Evolutionary conservation across 805 yeast genomes (phyloP), one percentile per base, ranked within the genome.

Genomic region (Tetrapisispora arboricola): DNA sequence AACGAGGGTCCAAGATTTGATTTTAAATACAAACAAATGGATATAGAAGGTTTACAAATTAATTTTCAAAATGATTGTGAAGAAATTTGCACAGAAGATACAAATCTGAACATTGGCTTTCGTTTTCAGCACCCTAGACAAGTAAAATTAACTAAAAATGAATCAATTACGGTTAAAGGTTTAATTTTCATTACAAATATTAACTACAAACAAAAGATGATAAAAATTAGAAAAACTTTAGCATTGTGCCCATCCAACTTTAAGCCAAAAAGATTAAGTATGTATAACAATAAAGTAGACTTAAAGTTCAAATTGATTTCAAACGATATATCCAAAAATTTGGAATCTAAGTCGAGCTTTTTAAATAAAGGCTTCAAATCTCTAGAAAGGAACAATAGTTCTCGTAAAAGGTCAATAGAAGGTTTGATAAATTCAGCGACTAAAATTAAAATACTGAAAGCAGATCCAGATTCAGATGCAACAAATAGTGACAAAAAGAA

Each of bases 31-130:
- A 42, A 44, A 25, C 44, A 44, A 22, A 28, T 27, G 15, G 44
- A 32, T 6, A 47, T 53, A 6, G 41, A 42, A 4, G 45, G 43
- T 22, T 32, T 53, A 8, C 46, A 44, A 20, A 25, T 54, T 5
- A 46, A 51, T 34, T 42, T 52, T 13, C 29, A 35, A 20, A 25
- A 27, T n/a, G 58, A 54, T 26, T 52, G 58, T 36, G 41, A 48
- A 21, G 26, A 17, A 25, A 27, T 50, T 11, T 21, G 44, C 11
- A 45, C 54, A 30, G 59, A 54, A 37, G 21, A 43, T 21, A 36
- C 37, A 3, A 40, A 38, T 28, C 28, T 44, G 8, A 39, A 37
- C 17, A 41, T 57, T 30, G 60, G 50, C 17, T 29, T 54, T 17
- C 19, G 43, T 2, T 41, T 57, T 24, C 46, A 34, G 16, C 37